phyloP scores from a whole-genome alignment of 805 yeast genomes.

The Candida boidinii region DNA sequence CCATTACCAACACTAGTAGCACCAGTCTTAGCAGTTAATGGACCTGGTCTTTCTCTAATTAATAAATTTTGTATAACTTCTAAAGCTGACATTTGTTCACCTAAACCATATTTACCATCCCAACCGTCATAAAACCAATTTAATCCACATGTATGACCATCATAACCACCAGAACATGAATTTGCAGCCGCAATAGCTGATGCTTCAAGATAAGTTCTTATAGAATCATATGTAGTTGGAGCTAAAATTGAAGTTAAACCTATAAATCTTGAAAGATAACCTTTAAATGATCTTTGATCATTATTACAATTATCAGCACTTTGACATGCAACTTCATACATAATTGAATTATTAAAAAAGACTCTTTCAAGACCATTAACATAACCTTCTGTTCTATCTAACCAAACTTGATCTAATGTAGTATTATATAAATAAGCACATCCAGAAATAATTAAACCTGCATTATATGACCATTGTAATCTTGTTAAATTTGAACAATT shows the following conservation, averaged over 20 bases:
- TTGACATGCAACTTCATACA: conserved; percentile 86
- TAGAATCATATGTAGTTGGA: conserved; percentile 39
- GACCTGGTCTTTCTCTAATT: conserved; percentile 37
- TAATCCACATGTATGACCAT: conserved; percentile 69
- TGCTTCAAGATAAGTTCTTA: conserved; percentile 29
- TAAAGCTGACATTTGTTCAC: conserved; percentile 71
- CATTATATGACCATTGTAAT: conserved; percentile 81
- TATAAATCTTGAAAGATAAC: conserved; percentile 66
- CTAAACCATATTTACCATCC: conserved; percentile 65
- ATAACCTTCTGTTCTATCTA: conserved; percentile 45
- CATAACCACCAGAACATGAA: conserved; percentile 67
- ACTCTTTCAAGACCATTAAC: conserved; percentile 46
- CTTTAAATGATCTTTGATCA: conserved; percentile 91
- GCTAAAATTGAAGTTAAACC: conserved; percentile 67
- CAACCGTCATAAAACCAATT: conserved; percentile 53
- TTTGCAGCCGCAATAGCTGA: conserved; percentile 64
- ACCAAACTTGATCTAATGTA: conserved; percentile 64
- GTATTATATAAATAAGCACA: conserved; percentile 71
- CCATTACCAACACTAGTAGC: conserved; percentile 41
- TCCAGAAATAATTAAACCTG: conserved; percentile 72
- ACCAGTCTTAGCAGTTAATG: conserved; percentile 32
- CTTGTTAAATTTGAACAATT: conserved; percentile 56
- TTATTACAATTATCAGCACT: conserved; percentile 54
- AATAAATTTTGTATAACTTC: conserved; percentile 50
- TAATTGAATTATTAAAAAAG: conserved; percentile 47